Evolutionary conservation across 345 rosid species (phyloP).

Genomic region (Eucalyptus guilfoylei): DNA sequence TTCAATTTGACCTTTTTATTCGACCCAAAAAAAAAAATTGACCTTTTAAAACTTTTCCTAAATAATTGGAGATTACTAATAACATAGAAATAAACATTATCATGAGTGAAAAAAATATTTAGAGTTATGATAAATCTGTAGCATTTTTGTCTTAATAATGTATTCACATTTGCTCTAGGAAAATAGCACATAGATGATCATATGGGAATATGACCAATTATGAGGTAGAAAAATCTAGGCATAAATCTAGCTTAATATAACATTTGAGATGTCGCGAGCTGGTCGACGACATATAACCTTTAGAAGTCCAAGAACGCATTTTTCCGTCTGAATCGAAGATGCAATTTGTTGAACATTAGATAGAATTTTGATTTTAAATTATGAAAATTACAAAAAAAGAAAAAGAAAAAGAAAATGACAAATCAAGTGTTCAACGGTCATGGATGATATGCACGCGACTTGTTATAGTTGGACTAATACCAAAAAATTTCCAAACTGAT

Average conservation of each 20-base stretch:
- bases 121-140: background rate
- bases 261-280: background rate
- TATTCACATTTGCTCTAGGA: rapidly evolving
- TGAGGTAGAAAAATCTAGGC: background rate
- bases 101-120: background rate
- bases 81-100: background rate
- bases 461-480: background rate
- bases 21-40: too few relatives aligned
- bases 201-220: background rate
- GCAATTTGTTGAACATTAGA: rapidly evolving
- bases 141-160: background rate
- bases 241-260: background rate
- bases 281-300: background rate
- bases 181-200: background rate
- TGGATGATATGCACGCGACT: background rate
- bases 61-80: background rate
- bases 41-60: background rate
- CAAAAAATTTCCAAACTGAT: background rate
- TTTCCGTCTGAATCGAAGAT: background rate
- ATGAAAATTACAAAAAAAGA: too few relatives aligned
- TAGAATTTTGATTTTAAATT: background rate
- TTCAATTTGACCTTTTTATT: background rate
- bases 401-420: background rate
- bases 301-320: background rate
- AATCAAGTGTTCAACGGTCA: background rate